Percentiles rank a stretch among this genome's conserved stretches.
Conservation (phyloP, 108 stramenopile species). For the Cyclotella baltica region DNA sequence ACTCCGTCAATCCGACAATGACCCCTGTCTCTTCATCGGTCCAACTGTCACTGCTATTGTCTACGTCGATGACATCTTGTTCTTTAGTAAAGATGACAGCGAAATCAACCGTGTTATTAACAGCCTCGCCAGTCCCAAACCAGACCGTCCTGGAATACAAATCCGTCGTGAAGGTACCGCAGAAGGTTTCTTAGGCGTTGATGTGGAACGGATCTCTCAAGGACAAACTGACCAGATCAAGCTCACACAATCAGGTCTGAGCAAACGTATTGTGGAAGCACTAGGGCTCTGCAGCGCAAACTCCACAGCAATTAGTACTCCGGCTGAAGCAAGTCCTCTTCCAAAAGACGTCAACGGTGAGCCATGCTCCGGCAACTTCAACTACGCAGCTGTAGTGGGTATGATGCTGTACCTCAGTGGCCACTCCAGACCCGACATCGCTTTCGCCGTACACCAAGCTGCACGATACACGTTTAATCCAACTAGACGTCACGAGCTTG, state of each 20-base stretch:
- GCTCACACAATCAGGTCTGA: neutral
- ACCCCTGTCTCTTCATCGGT: constrained; percentile 56
- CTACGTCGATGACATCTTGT: too few species aligned
- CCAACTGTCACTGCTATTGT: constrained; percentile 21
- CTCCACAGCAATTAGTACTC: neutral
- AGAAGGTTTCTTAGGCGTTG: constrained; percentile 17
- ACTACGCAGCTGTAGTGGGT: too few species aligned
- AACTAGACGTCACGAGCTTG: neutral
- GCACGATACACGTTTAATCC: neutral
- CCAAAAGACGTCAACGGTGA: constrained; percentile 1
- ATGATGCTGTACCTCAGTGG: too few species aligned
- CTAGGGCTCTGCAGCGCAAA: neutral
- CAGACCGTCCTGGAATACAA: too few species aligned
- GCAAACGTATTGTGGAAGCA: neutral
- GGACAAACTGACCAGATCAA: neutral
- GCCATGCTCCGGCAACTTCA: too few species aligned
- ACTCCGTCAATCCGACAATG: constrained; percentile 24
- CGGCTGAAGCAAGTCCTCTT: neutral
- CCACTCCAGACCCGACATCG: neutral
- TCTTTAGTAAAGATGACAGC: too few species aligned
- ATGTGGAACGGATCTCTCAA: neutral
- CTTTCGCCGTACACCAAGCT: too few species aligned
- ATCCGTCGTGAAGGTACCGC: constrained; percentile 19
- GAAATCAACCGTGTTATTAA: too few species aligned
- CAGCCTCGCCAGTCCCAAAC: constrained; percentile 3